Evolutionary conservation across 768 basidiomycete genomes (phyloP).

Genomic region (Sporobolomyces pararoseus): DNA sequence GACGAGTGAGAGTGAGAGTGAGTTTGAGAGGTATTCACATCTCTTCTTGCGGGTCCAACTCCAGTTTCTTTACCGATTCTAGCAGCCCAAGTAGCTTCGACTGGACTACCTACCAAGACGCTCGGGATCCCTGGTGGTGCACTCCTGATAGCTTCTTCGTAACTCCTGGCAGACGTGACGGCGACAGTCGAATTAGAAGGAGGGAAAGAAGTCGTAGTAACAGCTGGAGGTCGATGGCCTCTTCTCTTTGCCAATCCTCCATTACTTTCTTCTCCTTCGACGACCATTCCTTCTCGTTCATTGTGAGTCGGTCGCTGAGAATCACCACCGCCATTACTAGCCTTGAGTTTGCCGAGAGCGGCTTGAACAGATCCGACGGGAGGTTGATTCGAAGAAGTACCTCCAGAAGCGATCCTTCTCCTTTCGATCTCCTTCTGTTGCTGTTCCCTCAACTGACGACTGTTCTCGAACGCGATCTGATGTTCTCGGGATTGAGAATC

Average conservation of each 20-base stretch:
- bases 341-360: constrained; percentile 5
- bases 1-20: too few relatives aligned
- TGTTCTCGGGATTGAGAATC: background rate
- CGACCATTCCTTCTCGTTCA: background rate
- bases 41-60: too few relatives aligned
- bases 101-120: constrained; percentile 26
- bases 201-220: background rate
- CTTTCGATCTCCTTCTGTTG: constrained; percentile 17
- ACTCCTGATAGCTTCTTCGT: background rate
- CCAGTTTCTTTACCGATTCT: background rate
- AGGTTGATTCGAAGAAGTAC: background rate
- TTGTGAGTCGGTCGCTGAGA: background rate
- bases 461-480: background rate
- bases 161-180: background rate
- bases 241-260: constrained; percentile 12
- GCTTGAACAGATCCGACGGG: background rate
- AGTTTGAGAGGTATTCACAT: too few relatives aligned
- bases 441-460: constrained; percentile 5
- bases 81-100: constrained; percentile 22
- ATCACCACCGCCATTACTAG: too few relatives aligned
- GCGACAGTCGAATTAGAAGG: background rate
- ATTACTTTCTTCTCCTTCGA: background rate
- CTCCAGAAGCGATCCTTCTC: background rate
- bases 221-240: constrained; percentile 28
- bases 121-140: constrained; percentile 13